phyloP scores from a whole-genome alignment of 805 yeast genomes.

The fission yeast (Schizosaccharomyces pombe) region DNA sequence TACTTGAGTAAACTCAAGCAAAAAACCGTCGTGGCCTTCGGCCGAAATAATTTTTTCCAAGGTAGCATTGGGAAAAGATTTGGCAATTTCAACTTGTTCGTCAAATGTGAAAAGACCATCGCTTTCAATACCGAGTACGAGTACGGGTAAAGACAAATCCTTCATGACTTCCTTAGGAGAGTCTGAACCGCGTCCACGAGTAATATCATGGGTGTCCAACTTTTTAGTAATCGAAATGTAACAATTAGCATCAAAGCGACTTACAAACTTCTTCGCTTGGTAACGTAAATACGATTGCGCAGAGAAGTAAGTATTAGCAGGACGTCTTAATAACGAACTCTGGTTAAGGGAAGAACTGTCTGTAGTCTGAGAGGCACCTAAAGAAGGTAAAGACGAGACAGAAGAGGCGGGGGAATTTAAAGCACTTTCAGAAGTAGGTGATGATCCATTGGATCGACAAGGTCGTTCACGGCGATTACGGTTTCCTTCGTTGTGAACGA shows the following conservation, averaged over 20 bases:
- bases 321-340: constrained; percentile 5
- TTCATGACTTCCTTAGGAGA: constrained; percentile 29
- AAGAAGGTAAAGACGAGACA: constrained; percentile 8
- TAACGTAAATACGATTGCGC: constrained; percentile 89
- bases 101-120: constrained; percentile 83
- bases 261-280: constrained; percentile 77
- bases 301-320: constrained; percentile 45
- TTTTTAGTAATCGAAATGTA: constrained; percentile 84
- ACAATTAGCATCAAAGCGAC: constrained; percentile 87
- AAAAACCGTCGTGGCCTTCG: constrained; percentile 94
- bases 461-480: constrained; percentile 12
- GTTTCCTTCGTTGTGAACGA: constrained; percentile 72
- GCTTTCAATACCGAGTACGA: constrained; percentile 70
- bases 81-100: constrained; percentile 71
- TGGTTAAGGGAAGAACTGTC: constrained; percentile 9
- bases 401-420: background rate
- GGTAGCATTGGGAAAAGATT: constrained; percentile 41
- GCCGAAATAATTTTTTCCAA: constrained; percentile 63
- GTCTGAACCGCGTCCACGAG: constrained; percentile 42
- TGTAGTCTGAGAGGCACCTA: constrained; percentile 8
- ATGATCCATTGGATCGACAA: constrained; percentile 7
- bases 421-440: background rate
- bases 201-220: constrained; percentile 81
- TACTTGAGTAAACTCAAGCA: constrained; percentile 67
- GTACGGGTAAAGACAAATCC: constrained; percentile 45